Evolutionary conservation across 257 asterid species (phyloP), one percentile per base, ranked within the genome.

Genomic region (Solanum habrochaites): DNA sequence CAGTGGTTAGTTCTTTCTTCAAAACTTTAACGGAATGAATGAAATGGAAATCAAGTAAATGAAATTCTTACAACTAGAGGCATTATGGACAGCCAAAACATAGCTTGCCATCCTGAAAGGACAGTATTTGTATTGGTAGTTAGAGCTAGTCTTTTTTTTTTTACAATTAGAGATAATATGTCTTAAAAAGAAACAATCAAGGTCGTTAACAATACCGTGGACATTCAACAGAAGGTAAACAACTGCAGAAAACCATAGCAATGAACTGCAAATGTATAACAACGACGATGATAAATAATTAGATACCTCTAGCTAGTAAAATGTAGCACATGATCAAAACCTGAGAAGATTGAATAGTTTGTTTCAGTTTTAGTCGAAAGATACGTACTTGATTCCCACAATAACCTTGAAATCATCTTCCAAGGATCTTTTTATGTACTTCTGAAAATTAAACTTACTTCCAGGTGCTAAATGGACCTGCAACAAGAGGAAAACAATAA

Each of bases 391-490:
- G 90, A 96, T 96, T 88, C 99, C 99, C 10, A 97, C 99, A 31
- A 97, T 92, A 40, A 95, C 93, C 95, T 97, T 97, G 90, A 97
- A 97, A 91, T 97, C 99, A 52, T 97, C 99, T 93, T 97, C 98
- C 91, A 97, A 85, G 18, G 99, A 95, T 86, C 98, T 93, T 86
- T 94, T 95, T 82, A 97, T 96, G 92, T 97, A 97, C 91, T 96
- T 97, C 66, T 97, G 99, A 88, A 97, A 97, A 89, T 97, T 94
- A 89, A 97, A 97, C 89, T 95, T 95, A 49, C 94, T 94, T 90
- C 99, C 99, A 27, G 99, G 95, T 58, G 99, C 95, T 93, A 97
- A 89, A 93, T 97, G 99, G 45, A 95, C 99, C 99, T 97, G 89
- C 62, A 85, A 18, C 78, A 21, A 86, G 47, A 70, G 85, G 67